phyloP scores from a whole-genome alignment of 306 rosid genomes.

The Cicer chorassanicum region DNA sequence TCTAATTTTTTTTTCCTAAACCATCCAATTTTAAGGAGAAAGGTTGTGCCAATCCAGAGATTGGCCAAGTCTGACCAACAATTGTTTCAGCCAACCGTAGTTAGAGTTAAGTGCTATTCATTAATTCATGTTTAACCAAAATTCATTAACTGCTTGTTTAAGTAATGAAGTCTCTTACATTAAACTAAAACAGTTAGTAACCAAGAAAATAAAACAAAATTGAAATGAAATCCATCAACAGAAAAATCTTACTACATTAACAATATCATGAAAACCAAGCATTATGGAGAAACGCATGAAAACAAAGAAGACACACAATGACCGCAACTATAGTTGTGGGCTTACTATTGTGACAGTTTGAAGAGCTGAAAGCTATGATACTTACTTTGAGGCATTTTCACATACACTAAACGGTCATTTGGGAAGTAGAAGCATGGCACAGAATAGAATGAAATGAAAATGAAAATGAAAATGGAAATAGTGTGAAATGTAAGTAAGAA shows the following conservation, averaged over 20 bases:
- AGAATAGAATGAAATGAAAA: conserved; percentile 39
- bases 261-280: neutral
- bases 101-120: too few species aligned
- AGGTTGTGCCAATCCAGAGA: too few species aligned
- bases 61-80: too few species aligned
- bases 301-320: neutral
- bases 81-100: too few species aligned
- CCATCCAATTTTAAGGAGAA: too few species aligned
- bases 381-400: conserved; percentile 31
- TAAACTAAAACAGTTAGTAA: neutral
- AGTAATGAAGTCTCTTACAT: conserved; percentile 32
- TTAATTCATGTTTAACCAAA: too few species aligned
- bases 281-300: conserved; percentile 46
- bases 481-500: neutral
- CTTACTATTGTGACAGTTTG: neutral
- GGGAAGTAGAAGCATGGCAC: conserved; percentile 25
- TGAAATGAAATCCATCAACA: conserved; percentile 3
- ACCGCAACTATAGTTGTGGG: neutral
- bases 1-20: too few species aligned
- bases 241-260: conserved; percentile 26
- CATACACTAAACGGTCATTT: neutral
- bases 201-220: neutral
- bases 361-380: conserved; percentile 22
- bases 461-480: neutral
- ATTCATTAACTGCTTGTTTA: neutral